These are phyloP conservation scores for Heracleum sosnowskyi DNA, from an alignment of 129 eudicot species.

Conservation along the genomic window DNA sequence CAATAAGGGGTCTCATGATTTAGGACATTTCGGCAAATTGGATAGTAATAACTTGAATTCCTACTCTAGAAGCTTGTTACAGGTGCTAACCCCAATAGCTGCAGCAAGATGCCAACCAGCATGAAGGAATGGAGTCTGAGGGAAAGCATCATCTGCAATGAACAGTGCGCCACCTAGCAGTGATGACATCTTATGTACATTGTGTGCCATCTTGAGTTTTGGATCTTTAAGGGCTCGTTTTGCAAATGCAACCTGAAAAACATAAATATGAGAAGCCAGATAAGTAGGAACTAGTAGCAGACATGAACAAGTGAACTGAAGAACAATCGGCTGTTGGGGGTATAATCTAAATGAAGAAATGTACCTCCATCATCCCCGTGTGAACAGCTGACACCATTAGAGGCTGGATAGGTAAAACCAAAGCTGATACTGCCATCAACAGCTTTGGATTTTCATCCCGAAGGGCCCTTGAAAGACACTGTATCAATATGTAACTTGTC, in stretches of 20 bases:
- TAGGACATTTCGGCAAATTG: conserved; percentile 46
- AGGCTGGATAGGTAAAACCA: conserved; percentile 83
- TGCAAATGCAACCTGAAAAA: conserved; percentile 69
- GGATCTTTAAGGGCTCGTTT: conserved; percentile 64
- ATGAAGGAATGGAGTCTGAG: conserved; percentile 78
- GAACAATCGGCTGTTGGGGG: no score
- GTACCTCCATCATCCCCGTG: conserved; percentile 98
- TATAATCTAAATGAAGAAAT: conserved; percentile 8
- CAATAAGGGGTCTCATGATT: not conserved
- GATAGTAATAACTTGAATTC: conserved; percentile 2
- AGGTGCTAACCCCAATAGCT: conserved; percentile 77
- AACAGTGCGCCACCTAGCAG: conserved; percentile 73
- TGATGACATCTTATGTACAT: conserved; percentile 80
- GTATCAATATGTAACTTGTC: conserved; percentile 6
- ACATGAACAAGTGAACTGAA: not conserved
- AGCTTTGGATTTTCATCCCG: conserved; percentile 77
- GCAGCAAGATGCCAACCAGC: conserved; percentile 99
- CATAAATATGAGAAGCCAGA: not conserved
- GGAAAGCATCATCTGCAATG: conserved; percentile 77
- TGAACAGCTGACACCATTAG: conserved; percentile 93
- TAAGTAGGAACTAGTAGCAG: not conserved
- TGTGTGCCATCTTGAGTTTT: conserved; percentile 65
- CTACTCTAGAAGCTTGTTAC: conserved; percentile 88
- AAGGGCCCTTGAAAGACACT: conserved; percentile 87
- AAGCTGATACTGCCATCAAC: conserved; percentile 90